Percentiles rank a stretch among this genome's conserved stretches.
phyloP scores from a whole-genome alignment of 306 rosid genomes.

The Cicer chorassanicum region DNA sequence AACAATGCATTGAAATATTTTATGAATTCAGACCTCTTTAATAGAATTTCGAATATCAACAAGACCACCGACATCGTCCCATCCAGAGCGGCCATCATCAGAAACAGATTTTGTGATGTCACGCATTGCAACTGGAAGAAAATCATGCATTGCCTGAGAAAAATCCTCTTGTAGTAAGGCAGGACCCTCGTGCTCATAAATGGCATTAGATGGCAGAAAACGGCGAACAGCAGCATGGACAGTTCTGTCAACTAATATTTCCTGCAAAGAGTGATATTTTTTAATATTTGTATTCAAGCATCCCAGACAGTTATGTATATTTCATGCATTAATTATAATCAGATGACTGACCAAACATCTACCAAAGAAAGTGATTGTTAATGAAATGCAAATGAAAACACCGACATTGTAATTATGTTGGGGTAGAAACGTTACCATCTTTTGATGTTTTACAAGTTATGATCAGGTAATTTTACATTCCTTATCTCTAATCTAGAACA shows the following conservation, averaged over 20 bases:
- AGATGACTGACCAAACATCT: conserved; percentile 35
- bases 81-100: conserved; percentile 86
- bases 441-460: conserved; percentile 22
- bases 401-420: conserved; percentile 5
- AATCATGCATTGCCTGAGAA: conserved; percentile 85
- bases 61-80: conserved; percentile 98
- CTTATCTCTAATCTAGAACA: conserved; percentile 33
- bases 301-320: conserved; percentile 25
- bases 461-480: conserved; percentile 32
- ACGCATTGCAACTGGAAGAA: conserved; percentile 95
- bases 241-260: conserved; percentile 90
- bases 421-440: conserved; percentile 35
- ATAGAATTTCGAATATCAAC: conserved; percentile 79
- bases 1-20: conserved; percentile 25
- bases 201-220: conserved; percentile 58
- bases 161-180: conserved; percentile 75
- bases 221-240: conserved; percentile 87
- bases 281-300: conserved; percentile 35
- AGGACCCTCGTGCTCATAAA: conserved; percentile 60
- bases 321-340: conserved; percentile 13
- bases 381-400: conserved; percentile 19
- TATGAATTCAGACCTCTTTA: conserved; percentile 65
- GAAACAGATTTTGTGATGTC: conserved; percentile 78
- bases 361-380: neutral
- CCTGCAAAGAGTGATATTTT: conserved; percentile 59